Evolutionary conservation across 306 rosid species (phyloP).

Genomic region (barrel medic (Medicago truncatula)): MtrunA17r5.0-ANR NC_053048.1:56072501-56073000

Average conservation of each 20-base stretch:
- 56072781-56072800: background rate
- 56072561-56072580: too few species aligned
- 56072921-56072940: conserved; percentile 84
- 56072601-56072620: too few species aligned
- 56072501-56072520: too few species aligned
- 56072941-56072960: conserved; percentile 83
- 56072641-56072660: too few species aligned
- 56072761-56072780: conserved; percentile 16
- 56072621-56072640: too few species aligned
- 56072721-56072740: conserved; percentile 19
- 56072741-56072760: conserved; percentile 5
- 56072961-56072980: conserved; percentile 94
- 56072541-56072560: too few species aligned
- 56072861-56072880: conserved; percentile 90
- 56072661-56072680: too few species aligned
- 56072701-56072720: conserved; percentile 21
- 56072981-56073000: conserved; percentile 93
- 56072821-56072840: conserved; percentile 5
- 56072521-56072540: too few species aligned
- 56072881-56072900: conserved; percentile 88
- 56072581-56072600: too few species aligned
- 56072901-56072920: conserved; percentile 85
- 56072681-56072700: background rate
- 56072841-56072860: conserved; percentile 68
- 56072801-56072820: conserved; percentile 11